Evolutionary conservation across 768 basidiomycete species (phyloP).

Genomic region (Leccinellum rugosiceps): DNA sequence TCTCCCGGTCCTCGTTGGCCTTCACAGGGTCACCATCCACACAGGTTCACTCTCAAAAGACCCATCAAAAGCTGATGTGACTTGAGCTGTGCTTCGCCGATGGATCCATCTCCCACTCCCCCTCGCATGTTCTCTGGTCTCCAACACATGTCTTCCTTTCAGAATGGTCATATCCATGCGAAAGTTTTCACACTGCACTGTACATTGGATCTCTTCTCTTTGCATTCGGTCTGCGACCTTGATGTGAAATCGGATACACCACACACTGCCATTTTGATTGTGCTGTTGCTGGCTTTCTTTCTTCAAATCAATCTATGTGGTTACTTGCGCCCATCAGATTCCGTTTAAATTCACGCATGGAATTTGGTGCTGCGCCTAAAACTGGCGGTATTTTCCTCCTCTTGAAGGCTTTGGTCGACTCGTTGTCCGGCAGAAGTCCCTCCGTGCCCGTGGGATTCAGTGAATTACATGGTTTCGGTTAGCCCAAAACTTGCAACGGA

Average conservation of each 20-base stretch:
- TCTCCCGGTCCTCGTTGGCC: too few species aligned
- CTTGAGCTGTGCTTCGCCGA: too few species aligned
- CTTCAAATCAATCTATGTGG: neutral
- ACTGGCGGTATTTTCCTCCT: neutral
- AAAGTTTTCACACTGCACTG: neutral
- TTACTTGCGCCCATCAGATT: neutral
- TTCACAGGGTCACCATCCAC: neutral
- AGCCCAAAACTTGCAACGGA: neutral
- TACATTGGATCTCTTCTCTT: neutral
- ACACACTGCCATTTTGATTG: constrained; percentile 1
- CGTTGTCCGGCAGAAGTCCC: neutral
- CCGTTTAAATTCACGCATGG: neutral
- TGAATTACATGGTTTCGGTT: neutral
- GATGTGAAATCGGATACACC: neutral
- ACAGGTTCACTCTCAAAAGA: neutral
- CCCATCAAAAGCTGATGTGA: neutral
- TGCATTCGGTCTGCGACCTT: neutral
- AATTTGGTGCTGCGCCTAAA: neutral
- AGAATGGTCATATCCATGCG: neutral
- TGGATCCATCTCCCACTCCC: neutral
- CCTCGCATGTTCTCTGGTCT: neutral
- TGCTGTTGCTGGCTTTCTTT: neutral
- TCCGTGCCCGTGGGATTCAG: neutral
- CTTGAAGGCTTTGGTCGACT: neutral
- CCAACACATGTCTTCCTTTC: neutral